Base-by-base conservation (phyloP, 116 monocot genomes). In the Thalassia testudinum region DNA sequence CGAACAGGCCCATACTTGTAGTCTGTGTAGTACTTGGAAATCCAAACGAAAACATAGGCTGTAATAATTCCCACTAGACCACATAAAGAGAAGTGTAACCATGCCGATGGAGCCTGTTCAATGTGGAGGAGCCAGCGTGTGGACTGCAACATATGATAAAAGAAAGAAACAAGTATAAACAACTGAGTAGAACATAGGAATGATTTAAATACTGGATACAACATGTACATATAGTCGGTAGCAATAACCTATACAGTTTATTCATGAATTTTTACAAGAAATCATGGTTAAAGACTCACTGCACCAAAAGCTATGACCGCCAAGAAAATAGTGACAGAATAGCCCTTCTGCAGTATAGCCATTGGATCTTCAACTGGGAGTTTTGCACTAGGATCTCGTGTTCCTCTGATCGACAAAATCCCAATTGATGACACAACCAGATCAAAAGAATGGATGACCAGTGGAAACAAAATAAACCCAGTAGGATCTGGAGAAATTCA, bases 11-110 rank as follows among this genome's bases (percentile, higher is more conserved):
- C 90, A 54, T 99, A 57, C 60, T 90, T 90, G 82, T 99, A 99
- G 65, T 99, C 99, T 47, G 99, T 99, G 70, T 97, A 97, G 58
- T 97, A 97, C 67, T 86, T 83, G 18, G 99, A 71, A 60, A 99
- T 99, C 86, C 77, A 86, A 20, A 99, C 90, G 58, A 99, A 99
- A 20, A 49, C 34, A 60, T 99, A 99, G 44, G 99, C 99, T 49
- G 99, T 90, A 25, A 80, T 83, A 57, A 90, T 99, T 60, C 99
- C 99, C 5, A 90, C 86, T 70, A 90, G 73, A 12, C 99, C 99
- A 50, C 99, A 99, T 21, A 86, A 68, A 0, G 90, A 76, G 69
- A 99, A 99, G 58, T 90, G 82, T 26, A 99, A 48, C 99, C 99
- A 99, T 59, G 99, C 99, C 43, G 77, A 66, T 37, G 99, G 91